Conservation (phyloP, 306 rosid species). For the Vigna mungo region DNA sequence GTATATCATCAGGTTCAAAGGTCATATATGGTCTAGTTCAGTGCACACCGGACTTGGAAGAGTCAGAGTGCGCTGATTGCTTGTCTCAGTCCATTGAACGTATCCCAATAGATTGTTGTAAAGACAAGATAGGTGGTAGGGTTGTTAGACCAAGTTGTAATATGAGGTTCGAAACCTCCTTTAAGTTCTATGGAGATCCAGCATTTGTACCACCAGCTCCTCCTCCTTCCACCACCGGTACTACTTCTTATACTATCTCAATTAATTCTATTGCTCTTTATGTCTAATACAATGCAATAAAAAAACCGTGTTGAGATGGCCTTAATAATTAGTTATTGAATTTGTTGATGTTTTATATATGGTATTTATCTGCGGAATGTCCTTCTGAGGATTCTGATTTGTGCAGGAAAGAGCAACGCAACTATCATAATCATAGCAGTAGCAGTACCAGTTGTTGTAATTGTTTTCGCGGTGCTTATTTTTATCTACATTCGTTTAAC, state of each 20-base stretch:
- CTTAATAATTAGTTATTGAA: neutral
- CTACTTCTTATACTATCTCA: neutral
- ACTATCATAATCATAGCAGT: constrained; percentile 1
- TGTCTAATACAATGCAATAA: too few relatives aligned
- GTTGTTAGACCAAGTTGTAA: constrained; percentile 47
- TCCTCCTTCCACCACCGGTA: neutral
- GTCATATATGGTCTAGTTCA: constrained; percentile 49
- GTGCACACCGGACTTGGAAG: constrained; percentile 52
- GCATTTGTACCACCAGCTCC: neutral
- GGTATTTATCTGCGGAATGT: neutral
- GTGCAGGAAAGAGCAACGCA: constrained; percentile 48
- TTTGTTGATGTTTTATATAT: neutral
- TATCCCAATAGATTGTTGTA: constrained; percentile 28
- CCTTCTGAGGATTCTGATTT: constrained; percentile 25
- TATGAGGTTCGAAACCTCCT: constrained; percentile 15
- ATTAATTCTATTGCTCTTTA: neutral
- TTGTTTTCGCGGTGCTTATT: constrained; percentile 34
- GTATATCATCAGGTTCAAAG: neutral
- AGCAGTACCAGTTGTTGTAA: constrained; percentile 37
- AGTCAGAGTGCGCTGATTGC: constrained; percentile 34
- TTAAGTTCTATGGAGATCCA: neutral
- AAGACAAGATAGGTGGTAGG: constrained; percentile 9
- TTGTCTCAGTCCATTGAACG: neutral
- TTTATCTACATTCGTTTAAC: constrained; percentile 34
- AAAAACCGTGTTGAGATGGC: neutral